Conservation (phyloP, 495 filamentous ascomycete genomes). For the Darksidea phi region DNA sequence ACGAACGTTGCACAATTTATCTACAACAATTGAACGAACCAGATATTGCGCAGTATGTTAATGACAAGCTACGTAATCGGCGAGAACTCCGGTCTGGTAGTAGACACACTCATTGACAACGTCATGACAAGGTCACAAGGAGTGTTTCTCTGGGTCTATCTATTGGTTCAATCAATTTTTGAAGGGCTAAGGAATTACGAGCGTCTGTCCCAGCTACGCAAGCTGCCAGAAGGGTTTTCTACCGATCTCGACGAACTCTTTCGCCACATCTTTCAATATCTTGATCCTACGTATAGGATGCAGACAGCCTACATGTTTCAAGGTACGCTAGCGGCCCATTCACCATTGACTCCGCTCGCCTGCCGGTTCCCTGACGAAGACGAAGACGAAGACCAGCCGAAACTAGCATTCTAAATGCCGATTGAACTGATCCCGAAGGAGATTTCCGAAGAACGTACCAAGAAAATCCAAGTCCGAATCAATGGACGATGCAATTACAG, state of each 20-base stretch:
- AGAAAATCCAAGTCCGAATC: no score
- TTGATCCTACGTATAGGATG: slow-evolving; percentile 9
- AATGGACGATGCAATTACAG: not conserved
- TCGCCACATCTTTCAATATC: slow-evolving; percentile 15
- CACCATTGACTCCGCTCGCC: not conserved
- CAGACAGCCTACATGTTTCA: slow-evolving; percentile 17
- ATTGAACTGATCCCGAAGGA: not conserved
- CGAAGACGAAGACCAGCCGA: slow-evolving; percentile 7
- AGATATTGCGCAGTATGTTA: slow-evolving; percentile 19
- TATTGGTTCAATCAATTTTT: slow-evolving; percentile 33
- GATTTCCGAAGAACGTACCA: not conserved
- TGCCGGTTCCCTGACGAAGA: slow-evolving; percentile 18
- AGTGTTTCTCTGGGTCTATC: slow-evolving; percentile 40
- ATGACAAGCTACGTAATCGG: slow-evolving; percentile 6
- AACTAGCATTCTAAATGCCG: not conserved
- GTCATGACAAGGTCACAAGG: slow-evolving; percentile 33
- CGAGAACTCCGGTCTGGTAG: not conserved
- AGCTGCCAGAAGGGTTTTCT: slow-evolving; percentile 17
- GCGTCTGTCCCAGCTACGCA: slow-evolving; percentile 14
- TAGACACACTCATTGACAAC: slow-evolving; percentile 15
- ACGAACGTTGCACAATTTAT: not conserved
- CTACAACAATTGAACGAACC: slow-evolving; percentile 18
- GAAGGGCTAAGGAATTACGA: slow-evolving; percentile 28
- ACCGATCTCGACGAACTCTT: slow-evolving; percentile 28
- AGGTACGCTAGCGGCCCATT: not conserved